Evolutionary conservation across 768 basidiomycete species (phyloP), one percentile per base, ranked within the genome.

Genomic region (Tylopilus subfusipes): DNA sequence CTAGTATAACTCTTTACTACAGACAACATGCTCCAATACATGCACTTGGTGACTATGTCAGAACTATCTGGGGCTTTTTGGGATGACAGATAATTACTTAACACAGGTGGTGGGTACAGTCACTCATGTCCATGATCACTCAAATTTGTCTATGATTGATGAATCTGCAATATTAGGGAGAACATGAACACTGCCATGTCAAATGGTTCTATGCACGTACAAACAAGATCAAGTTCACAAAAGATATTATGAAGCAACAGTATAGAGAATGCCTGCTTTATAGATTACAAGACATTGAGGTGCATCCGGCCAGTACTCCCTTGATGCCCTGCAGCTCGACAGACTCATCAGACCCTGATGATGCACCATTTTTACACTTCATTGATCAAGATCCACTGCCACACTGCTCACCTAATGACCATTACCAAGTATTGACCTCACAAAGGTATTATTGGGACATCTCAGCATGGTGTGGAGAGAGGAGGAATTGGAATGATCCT

Each of bases 201-300:
- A 80, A 82, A 61, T 56, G 52, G 0, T 62, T 75, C 27, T 80
- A n/a, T n/a, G n/a, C n/a, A n/a, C n/a, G n/a, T n/a, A n/a, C n/a
- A n/a, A n/a, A n/a, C n/a, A n/a, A n/a, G 54, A 67, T 59, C 6
- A 42, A 68, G 12, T 58, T 62, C 16, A 49, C 45, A 0, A 16
- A 42, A 0, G 71, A 74, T 19, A 76, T 79, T 38, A 68, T 66
- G 0, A 56, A 38, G 1, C 64, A 65, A 5, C 57, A 68, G 31
- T 42, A 54, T 0, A 52, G 64, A 18, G 53, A 65, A 38, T 16
- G 58, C 0, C 22, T 56, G 0, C 42, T 56, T 18, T 16, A 24
- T 0, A 47, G 34, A 10, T 2, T 54, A 14, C 48, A 54, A 11
- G 53, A 39, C 0, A 39, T 47, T 1, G 52, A 48, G 5, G 11